Base-by-base conservation (phyloP, 371 early-diverging fungal species). In the Zychaea mexicana region DNA sequence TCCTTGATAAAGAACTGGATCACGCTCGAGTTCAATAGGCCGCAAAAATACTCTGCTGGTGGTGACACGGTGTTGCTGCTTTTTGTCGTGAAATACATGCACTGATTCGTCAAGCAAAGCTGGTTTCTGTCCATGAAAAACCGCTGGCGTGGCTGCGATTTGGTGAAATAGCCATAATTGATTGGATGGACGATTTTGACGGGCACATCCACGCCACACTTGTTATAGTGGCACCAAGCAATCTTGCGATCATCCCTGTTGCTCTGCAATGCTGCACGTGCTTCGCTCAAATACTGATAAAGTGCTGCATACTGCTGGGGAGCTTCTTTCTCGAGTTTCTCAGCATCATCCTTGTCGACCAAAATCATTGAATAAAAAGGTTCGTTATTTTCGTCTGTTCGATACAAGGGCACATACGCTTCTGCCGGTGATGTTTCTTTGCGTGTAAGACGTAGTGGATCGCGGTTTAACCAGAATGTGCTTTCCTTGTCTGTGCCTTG, bases 401-500 rank as follows among this genome's bases (percentile, higher is more conserved):
- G 58, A 22, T 61, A 62, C 8, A 80, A 75, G 0, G 85, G 82
- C 27, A 75, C 52, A 53, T 85, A 88, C 0, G 89, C 85, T 61
- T 89, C 89, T 6, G 89, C 86, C 0, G 87, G 84, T 0, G 87
- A 86, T 17, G 72, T 78, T 58, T 89, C 89, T 56, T 87, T 87
- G 52, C 78, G 77, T 22, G 75, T 70, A 17, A 89, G 60, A n/a
- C 89, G 76, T 17, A 77, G 53, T 17, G 83, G 76, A 63, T 89
- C 89, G 19, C 85, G 73, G 13, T 65, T 46, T 15, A 67, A 69
- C 89, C 89, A 89, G 54, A 89, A 89, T 12, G 66, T 55, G 1
- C 74, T 84, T 62, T 89, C 88, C 61, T 81, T 82, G 15, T 77
- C 75, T 2, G 24, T 49, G 13, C 64, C 31, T 9, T 71, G 74